These are phyloP conservation scores for Hypomyces rosellus DNA, from an alignment of 2,329 filamentous ascomycete genomes.

Conservation along the genomic window DNA sequence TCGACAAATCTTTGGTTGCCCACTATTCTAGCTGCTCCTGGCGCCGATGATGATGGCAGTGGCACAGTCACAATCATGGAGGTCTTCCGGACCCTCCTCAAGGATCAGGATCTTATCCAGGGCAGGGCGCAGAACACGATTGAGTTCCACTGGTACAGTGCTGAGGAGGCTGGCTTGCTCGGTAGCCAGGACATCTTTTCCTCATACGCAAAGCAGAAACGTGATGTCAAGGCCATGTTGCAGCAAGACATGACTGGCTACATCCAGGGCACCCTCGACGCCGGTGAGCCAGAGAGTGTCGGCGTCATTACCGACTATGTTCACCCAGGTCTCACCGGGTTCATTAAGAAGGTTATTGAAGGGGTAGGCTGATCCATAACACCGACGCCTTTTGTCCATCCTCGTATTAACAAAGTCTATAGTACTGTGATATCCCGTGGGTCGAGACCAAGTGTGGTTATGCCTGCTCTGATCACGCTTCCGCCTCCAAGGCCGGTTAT, in stretches of 20 bases:
- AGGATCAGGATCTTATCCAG: constrained; percentile 60
- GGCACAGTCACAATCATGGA: constrained; percentile 94
- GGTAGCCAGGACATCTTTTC: constrained; percentile 87
- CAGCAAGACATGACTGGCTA: constrained; percentile 98
- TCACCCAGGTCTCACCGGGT: constrained; percentile 71
- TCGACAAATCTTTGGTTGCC: constrained; percentile 91
- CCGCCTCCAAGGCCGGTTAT: constrained; percentile 67
- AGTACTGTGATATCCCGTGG: constrained; percentile 86
- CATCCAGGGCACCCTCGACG: constrained; percentile 73
- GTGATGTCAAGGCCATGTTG: constrained; percentile 89
- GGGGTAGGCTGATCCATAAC: constrained; percentile 25
- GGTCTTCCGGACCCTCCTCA: constrained; percentile 73
- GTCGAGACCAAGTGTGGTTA: constrained; percentile 86
- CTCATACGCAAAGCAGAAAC: constrained; percentile 64
- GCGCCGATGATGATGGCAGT: constrained; percentile 92
- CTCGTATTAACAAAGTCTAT: background rate
- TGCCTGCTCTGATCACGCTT: constrained; percentile 71
- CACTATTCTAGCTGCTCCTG: constrained; percentile 74
- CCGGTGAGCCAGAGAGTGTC: constrained; percentile 75
- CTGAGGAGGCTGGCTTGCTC: constrained; percentile 80
- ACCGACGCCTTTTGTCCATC: too few relatives aligned
- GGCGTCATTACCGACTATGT: constrained; percentile 93
- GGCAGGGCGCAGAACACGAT: constrained; percentile 78
- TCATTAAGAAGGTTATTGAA: constrained; percentile 84
- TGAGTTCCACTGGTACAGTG: constrained; percentile 96